Base-by-base conservation (phyloP, 1,284 basidiomycete species). In the Wallemia hederae region DNA sequence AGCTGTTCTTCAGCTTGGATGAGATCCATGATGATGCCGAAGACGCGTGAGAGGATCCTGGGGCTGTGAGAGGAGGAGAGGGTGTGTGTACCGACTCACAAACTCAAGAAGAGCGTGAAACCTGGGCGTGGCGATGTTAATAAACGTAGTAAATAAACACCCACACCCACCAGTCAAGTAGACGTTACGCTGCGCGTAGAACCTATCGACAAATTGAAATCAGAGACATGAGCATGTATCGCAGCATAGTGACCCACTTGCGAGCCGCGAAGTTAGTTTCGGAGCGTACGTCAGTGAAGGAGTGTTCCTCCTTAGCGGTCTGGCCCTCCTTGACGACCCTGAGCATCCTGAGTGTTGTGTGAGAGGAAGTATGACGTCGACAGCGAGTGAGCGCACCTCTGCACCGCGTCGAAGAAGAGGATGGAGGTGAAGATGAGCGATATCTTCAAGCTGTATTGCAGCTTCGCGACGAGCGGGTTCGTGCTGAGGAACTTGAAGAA, bases 1-100 rank as follows among this genome's bases (percentile, higher is more conserved):
- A 86, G 86, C 67, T 87, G 80, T 67, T 91, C 89, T 71, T 92
- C 87, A 1, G 82, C 78, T 66, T 87, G 80, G 66, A 94, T 85
- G 63, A 94, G 81, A 70, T 94, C 87, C 65, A 90, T 80, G 61
- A 86, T 79, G 69, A 96, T 85, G 72, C 83, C 83, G 74, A 92
- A 92, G 2, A 85, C 88, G 66, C 90, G 82, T 7, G 88, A 84
- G 65, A 96, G 81, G 66, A 94, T 83, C 61, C 91, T 80, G 19
- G 90, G 29, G 39, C 11, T 17, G 39, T 17, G n/a, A 3, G 39
- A 49, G n/a, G 11, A n/a, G 29, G 7, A 49, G 3, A 22, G 39
- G n/a, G 11, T 15, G 22, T 49, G 5, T 11, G 22, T 5, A 49
- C 11, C 11, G 5, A n/a, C 39, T 22, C 9, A 49, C 39, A 49